Base-by-base conservation (phyloP, 179 eudicot species). In the Sideroxylon spinosum region DNA sequence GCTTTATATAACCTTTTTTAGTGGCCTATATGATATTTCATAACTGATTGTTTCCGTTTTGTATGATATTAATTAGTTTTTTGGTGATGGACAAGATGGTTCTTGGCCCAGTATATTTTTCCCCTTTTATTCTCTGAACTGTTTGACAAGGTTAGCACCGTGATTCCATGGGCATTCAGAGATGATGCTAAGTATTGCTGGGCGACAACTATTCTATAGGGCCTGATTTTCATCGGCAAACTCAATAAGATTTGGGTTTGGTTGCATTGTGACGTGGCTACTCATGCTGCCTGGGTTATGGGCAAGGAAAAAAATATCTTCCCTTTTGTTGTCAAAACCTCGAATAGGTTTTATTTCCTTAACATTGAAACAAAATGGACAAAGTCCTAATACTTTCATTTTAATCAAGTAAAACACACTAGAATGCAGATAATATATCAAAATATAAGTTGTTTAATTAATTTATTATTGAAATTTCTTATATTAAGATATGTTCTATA, bases 201-300 rank as follows among this genome's bases (percentile, higher is more conserved):
- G 61, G 49, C 25, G 61, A 16, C 70, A 48, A 46, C 22, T 75
- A 14, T 16, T 14, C 49, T 62, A 20, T 62, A 63, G 9, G 12
- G 9, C 55, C 8, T 2, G 44, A 75, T 62, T 22, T 75, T 75
- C 6, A 5, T 16, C 29, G 62, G 7, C 32, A 32, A 74, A 74
- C 57, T 14, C 7, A 25, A 49, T 48, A 19, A 37, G 26, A 32
- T 46, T 49, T 0, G 14, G 17, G 66, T 26, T 49, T 17, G 14
- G 71, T 14, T 49, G 78, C 70, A 63, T 64, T 63, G 63, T 63
- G 14, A 32, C 10, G 48, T 32, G 32, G 78, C 44, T 64, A 13
- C 28, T 46, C 52, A 17, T 75, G 77, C 20, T 74, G 1, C 13
- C 11, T 13, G 64, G 22, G 59, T 53, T 37, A n/a, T 74, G 49